Conservation (phyloP, 2,329 filamentous ascomycete genomes). For the Fusarium sp. region DNA sequence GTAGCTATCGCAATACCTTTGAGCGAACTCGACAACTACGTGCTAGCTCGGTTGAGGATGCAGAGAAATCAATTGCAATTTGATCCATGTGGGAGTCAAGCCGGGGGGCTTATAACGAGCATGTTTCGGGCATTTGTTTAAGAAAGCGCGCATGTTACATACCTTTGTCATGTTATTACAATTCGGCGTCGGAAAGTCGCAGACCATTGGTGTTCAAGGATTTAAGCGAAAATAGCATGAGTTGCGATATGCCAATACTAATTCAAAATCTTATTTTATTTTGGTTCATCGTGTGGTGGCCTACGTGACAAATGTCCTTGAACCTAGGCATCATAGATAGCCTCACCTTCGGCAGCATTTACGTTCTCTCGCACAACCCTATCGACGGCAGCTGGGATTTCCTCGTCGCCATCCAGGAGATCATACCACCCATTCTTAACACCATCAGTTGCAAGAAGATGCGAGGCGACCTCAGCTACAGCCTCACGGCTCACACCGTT, state of each 20-base stretch:
- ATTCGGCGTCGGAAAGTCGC: background rate
- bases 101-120: background rate
- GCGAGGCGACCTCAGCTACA: slow-evolving; percentile 70
- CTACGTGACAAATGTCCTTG: background rate
- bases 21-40: slow-evolving; percentile 35
- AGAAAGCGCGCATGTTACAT: slow-evolving; percentile 2
- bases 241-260: background rate
- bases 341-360: slow-evolving; percentile 67
- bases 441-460: slow-evolving; percentile 64
- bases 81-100: background rate
- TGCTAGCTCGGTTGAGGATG: slow-evolving; percentile 1
- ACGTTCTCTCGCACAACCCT: slow-evolving; percentile 64
- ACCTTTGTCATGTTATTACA: background rate
- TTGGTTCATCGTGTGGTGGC: background rate
- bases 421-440: slow-evolving; percentile 67
- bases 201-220: background rate
- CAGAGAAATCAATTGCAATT: slow-evolving; percentile 2
- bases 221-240: background rate
- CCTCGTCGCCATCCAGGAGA: slow-evolving; percentile 66
- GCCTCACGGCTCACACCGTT: slow-evolving; percentile 66
- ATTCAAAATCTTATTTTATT: background rate
- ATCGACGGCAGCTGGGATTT: slow-evolving; percentile 61
- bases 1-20: slow-evolving; percentile 41
- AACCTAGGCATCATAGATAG: slow-evolving; percentile 47
- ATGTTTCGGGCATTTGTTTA: slow-evolving; percentile 3